A percentile compares a stretch with the other conserved stretches of the same genome.
Conservation (phyloP, 2,329 filamentous ascomycete species). For the Penicillium sumatraense region DNA sequence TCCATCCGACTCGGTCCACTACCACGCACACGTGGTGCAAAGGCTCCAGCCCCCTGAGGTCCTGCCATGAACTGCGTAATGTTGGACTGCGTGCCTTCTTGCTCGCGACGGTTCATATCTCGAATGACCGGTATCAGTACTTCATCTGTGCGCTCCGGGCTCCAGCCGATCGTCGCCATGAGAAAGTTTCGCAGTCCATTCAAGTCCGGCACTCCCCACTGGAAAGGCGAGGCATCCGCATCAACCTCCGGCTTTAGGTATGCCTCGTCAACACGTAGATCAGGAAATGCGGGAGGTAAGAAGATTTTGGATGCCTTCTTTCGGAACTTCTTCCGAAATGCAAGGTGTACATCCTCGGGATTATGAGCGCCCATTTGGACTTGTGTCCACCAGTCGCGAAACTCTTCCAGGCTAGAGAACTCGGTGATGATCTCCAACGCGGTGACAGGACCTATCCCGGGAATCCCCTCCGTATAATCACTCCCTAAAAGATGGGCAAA, state of each 20-base stretch:
- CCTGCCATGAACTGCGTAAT: slow-evolving; percentile 93
- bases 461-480: slow-evolving; percentile 92
- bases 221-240: slow-evolving; percentile 74
- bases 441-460: slow-evolving; percentile 90
- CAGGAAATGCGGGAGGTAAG: slow-evolving; percentile 79
- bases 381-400: slow-evolving; percentile 84
- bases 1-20: slow-evolving; percentile 74
- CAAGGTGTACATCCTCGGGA: slow-evolving; percentile 59
- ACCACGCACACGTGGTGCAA: slow-evolving; percentile 69
- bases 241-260: slow-evolving; percentile 90
- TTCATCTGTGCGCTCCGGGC: slow-evolving; percentile 88
- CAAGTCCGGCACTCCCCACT: slow-evolving; percentile 95
- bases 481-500: slow-evolving; percentile 90
- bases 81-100: slow-evolving; percentile 92
- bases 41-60: slow-evolving; percentile 59
- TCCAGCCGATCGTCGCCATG: slow-evolving; percentile 93
- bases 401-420: slow-evolving; percentile 74
- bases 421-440: slow-evolving; percentile 93
- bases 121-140: slow-evolving; percentile 92
- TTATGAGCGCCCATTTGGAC: slow-evolving; percentile 72
- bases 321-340: slow-evolving; percentile 85
- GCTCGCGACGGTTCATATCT: slow-evolving; percentile 88
- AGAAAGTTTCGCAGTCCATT: slow-evolving; percentile 82
- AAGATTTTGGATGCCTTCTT: slow-evolving; percentile 86
- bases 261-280: slow-evolving; percentile 75